These are phyloP conservation scores for Podaxis sp. DNA, from an alignment of 768 basidiomycete species.

Conservation along the genomic window DNA sequence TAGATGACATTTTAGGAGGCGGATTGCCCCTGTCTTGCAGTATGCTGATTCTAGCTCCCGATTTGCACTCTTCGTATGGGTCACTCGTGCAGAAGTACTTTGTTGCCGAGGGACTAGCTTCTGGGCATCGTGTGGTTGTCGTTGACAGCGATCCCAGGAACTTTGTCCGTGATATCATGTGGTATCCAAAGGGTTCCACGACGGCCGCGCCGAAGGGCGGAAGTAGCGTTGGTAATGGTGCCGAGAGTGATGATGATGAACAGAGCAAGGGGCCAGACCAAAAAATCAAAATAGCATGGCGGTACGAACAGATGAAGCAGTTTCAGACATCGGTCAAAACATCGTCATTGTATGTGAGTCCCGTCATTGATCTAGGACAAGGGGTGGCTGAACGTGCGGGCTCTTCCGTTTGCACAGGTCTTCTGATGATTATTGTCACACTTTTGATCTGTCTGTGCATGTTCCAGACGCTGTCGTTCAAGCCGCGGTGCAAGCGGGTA, in stretches of 20 bases:
- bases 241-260: slow-evolving; percentile 32
- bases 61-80: slow-evolving; percentile 83
- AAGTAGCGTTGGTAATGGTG: slow-evolving; percentile 32
- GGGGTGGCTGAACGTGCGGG: slow-evolving; percentile 8
- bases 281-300: slow-evolving; percentile 94
- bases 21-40: slow-evolving; percentile 83
- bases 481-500: slow-evolving; percentile 34
- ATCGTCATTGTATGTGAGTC: slow-evolving; percentile 47
- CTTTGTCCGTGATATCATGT: slow-evolving; percentile 79
- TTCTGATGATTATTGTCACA: slow-evolving; percentile 60
- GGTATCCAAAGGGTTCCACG: slow-evolving; percentile 49
- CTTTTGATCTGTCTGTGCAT: slow-evolving; percentile 71
- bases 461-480: slow-evolving; percentile 55
- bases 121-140: slow-evolving; percentile 67
- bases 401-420: slow-evolving; percentile 33
- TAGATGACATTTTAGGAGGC: slow-evolving; percentile 94
- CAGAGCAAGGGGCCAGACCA: slow-evolving; percentile 44
- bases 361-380: slow-evolving; percentile 5
- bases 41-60: slow-evolving; percentile 76
- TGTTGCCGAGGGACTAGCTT: slow-evolving; percentile 80
- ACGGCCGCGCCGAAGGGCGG: slow-evolving; percentile 24
- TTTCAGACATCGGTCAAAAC: slow-evolving; percentile 81
- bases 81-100: slow-evolving; percentile 87
- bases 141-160: slow-evolving; percentile 57
- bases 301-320: slow-evolving; percentile 91